phyloP scores from a whole-genome alignment of 2,329 filamentous ascomycete species.

The Claviceps digitariae region DNA sequence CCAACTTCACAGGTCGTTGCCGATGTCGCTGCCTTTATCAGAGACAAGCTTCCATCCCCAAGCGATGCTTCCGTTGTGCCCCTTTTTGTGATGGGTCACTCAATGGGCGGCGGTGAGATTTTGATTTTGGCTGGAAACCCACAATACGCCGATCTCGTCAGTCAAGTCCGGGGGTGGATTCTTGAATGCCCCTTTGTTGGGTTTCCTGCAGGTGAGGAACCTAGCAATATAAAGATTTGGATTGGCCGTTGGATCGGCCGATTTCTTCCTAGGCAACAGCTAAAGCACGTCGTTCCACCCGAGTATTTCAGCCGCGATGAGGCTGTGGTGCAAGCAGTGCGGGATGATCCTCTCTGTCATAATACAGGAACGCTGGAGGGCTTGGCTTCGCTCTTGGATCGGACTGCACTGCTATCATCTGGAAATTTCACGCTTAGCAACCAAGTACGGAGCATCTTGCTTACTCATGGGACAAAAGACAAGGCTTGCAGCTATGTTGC shows the following conservation, averaged over 20 bases:
- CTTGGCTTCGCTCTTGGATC: conserved; percentile 62
- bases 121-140: conserved; percentile 44
- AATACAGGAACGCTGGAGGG: conserved; percentile 79
- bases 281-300: conserved; percentile 51
- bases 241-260: conserved; percentile 54
- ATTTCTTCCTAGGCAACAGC: conserved; percentile 53
- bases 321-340: conserved; percentile 44
- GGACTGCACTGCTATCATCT: conserved; percentile 45
- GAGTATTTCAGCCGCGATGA: conserved; percentile 55
- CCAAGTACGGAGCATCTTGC: conserved; percentile 50
- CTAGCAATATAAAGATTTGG: conserved; percentile 47
- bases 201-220: conserved; percentile 51
- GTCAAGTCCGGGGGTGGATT: conserved; percentile 57
- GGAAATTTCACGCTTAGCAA: conserved; percentile 40
- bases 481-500: conserved; percentile 51
- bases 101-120: conserved; percentile 75
- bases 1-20: conserved; percentile 57
- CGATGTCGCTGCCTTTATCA: conserved; percentile 68
- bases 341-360: conserved; percentile 59
- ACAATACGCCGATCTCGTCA: conserved; percentile 38
- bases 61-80: conserved; percentile 29
- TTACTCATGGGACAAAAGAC: conserved; percentile 68
- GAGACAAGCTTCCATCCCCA: conserved; percentile 36
- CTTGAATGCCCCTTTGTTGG: conserved; percentile 69
- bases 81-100: conserved; percentile 78